Conservation (phyloP, 192 early-diverging fungal genomes). For the Gamsiella multidivaricata region DNA sequence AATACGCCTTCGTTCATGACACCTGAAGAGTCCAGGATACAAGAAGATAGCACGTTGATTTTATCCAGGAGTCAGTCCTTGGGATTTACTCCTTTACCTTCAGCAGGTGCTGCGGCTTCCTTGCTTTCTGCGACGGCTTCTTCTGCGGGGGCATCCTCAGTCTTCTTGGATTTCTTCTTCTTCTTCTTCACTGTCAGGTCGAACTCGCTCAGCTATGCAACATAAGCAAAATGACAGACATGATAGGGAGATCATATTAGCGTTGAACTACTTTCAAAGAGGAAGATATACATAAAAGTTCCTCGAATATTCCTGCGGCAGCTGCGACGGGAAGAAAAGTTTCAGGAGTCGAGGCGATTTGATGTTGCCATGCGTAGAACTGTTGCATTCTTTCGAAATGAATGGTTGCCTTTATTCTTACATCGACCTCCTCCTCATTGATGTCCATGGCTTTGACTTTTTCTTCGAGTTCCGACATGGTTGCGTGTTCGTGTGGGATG, state of each 20-base stretch:
- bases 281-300: no score
- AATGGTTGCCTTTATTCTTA: constrained; percentile 2
- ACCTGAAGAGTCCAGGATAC: no score
- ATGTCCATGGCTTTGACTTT: constrained; percentile 22
- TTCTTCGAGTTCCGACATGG: constrained; percentile 23
- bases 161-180: constrained; percentile 19
- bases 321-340: no score
- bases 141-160: constrained; percentile 13
- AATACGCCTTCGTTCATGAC: no score
- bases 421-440: constrained; percentile 19
- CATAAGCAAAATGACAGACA: no score
- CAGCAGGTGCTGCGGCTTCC: background rate
- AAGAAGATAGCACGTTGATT: no score
- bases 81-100: background rate
- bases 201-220: constrained; percentile 9
- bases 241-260: background rate
- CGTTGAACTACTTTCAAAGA: background rate
- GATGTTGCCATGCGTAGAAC: background rate
- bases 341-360: no score
- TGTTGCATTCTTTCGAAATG: background rate
- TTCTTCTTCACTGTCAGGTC: constrained; percentile 21
- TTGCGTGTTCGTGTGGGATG: no score
- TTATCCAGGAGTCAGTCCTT: no score
- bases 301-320: no score
- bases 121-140: constrained; percentile 2